These are phyloP conservation scores for Colletotrichum sp. DNA, from an alignment of 2,329 filamentous ascomycete species.

Conservation along the genomic window DNA sequence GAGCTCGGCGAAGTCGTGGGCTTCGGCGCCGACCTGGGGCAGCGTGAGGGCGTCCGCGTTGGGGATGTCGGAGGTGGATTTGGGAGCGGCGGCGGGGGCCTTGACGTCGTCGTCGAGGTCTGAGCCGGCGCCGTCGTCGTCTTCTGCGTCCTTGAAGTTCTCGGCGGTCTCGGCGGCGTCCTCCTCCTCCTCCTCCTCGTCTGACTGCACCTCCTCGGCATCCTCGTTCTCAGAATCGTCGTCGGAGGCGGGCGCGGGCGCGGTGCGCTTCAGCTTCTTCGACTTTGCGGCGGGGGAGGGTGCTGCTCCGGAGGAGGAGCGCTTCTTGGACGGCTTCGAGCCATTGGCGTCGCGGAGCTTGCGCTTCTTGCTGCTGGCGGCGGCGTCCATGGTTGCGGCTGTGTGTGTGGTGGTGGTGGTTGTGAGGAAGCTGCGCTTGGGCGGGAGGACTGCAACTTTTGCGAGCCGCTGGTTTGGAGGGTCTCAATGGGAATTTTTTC, in stretches of 20 bases:
- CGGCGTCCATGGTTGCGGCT: slow-evolving; percentile 18
- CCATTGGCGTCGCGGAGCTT: slow-evolving; percentile 38
- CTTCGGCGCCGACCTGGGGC: slow-evolving; percentile 63
- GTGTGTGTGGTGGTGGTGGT: slow-evolving; percentile 13
- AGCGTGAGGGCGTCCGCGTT: slow-evolving; percentile 53
- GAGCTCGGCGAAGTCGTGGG: slow-evolving; percentile 78
- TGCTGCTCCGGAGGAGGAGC: slow-evolving; percentile 24
- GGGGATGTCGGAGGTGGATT: slow-evolving; percentile 36
- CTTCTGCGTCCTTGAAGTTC: slow-evolving; percentile 27
- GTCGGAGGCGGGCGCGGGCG: slow-evolving; percentile 28
- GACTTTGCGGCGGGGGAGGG: slow-evolving; percentile 35
- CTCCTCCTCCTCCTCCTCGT: slow-evolving; percentile 27
- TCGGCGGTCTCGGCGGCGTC: slow-evolving; percentile 31
- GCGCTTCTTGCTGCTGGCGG: slow-evolving; percentile 48
- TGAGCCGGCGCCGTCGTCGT: slow-evolving; percentile 26
- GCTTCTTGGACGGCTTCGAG: slow-evolving; percentile 35
- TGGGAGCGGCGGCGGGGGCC: neutral
- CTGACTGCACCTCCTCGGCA: slow-evolving; percentile 19
- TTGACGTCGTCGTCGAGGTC: slow-evolving; percentile 26
- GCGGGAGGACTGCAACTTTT: neutral
- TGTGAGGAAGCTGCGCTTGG: neutral
- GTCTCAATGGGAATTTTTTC: slow-evolving; percentile 18
- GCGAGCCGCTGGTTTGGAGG: neutral
- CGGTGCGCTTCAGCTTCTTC: slow-evolving; percentile 47
- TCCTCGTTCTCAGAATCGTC: slow-evolving; percentile 25